Base-by-base conservation (phyloP, 2,329 filamentous ascomycete species). In the Ceratocystis alfenasii region DNA sequence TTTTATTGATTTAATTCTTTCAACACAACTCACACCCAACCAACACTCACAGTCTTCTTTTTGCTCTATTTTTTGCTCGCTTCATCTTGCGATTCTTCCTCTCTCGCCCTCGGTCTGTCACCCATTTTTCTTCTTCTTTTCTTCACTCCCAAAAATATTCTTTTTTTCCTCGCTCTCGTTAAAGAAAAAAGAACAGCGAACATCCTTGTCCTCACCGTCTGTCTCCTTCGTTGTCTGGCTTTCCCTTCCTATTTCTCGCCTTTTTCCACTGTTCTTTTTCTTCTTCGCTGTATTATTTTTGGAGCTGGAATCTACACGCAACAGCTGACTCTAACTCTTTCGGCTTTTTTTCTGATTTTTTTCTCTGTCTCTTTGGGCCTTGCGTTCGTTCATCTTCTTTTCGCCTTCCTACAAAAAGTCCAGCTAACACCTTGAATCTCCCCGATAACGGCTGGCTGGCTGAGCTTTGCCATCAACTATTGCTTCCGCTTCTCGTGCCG, bases 161-260 rank as follows among this genome's bases (percentile, higher is more conserved):
- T 55, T 55, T 55, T 53, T 55, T 55, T 57, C n/a, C 50, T 57
- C 25, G 7, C 55, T 36, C 48, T 53, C 48, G 48, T 53, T 53
- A 53, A 53, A 53, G 5, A 17, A 59, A 30, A 28, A n/a, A 17
- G 20, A 55, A 28, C 50, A 55, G 17, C 50, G 20, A 25, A 33
- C 30, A 59, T 59, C 55, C 55, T 59, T 59, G 55, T 36, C 55
- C 55, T 59, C 17, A 59, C 55, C 17, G 25, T n/a, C 55, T n/a
- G 22, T 59, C 55, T 57, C 25, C 50, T 30, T 33, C 55, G 55
- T n/a, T 59, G 55, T 59, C 55, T 59, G 55, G 55, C 55, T 59
- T 59, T 36, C 55, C 15, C 55, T 30, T 57, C 22, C 22, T 20
- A 57, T 57, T 33, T 30, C 53, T 57, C 53, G 53, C 53, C 17